Evolutionary conservation across 129 eudicot genomes (phyloP), one percentile per base, ranked within the genome.

Genomic region (Lonicera japonica): DNA sequence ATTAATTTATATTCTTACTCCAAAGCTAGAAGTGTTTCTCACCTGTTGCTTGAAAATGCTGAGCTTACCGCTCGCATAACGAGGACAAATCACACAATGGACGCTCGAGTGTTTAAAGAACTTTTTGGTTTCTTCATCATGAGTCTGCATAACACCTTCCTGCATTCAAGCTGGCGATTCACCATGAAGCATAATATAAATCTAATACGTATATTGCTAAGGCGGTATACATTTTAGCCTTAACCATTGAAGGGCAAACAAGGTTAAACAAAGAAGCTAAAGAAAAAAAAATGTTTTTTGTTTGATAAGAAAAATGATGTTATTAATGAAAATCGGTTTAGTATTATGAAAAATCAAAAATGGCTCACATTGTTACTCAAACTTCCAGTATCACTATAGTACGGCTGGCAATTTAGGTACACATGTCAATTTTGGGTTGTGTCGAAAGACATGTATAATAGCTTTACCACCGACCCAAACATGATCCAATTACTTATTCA

Each of bases 21-120:
- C 68, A 48, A 64, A 25, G 25, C 23, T 54, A 64, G 53, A 14
- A 66, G 51, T 25, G 21, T 58, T 68, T 43, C 58, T 20, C 41
- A 66, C 71, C 71, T 66, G 71, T 66, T 66, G 71, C 54, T 66
- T 66, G 29, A 66, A 66, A 18, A 57, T 56, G 61, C 71, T 66
- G 19, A 66, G 71, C 55, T 66, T 66, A 66, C 54, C 55, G 63
- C 71, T 66, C 41, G 56, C 71, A 66, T 66, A 66, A 22, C 71
- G 71, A 55, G 71, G 71, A 55, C 71, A 66, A 54, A 66, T 51
- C 63, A 66, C 71, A 56, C 71, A 66, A 21, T 66, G 71, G 41
- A 66, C 71, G 6, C 71, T 55, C 6, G 71, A 66, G 63, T 66
- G 63, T 41, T 55, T 66, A 10, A 66, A 66, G 22, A 55, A 66